A percentile compares a stretch with the other conserved stretches of the same genome.
Conservation (phyloP, 345 rosid genomes). For the Trapa bicornis region DNA sequence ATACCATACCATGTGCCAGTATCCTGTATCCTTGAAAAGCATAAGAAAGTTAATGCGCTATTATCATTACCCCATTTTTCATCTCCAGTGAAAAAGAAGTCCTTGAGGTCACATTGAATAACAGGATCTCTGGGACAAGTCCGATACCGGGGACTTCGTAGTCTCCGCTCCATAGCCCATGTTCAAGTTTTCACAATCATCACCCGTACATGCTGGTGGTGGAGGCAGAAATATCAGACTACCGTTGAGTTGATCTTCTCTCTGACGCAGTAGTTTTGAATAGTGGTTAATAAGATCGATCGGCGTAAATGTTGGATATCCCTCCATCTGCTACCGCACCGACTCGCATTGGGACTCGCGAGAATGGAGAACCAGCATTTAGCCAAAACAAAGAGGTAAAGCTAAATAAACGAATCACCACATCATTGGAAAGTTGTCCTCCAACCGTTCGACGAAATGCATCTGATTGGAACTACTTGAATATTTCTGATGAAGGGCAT, state of each 20-base stretch:
- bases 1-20: no score
- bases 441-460: not conserved
- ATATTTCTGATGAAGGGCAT: not conserved
- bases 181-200: no score
- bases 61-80: no score
- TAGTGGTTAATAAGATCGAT: not conserved
- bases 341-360: not conserved
- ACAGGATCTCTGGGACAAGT: no score
- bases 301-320: conserved; percentile 2
- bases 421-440: not conserved
- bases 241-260: conserved; percentile 1
- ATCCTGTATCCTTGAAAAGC: no score
- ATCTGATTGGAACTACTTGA: not conserved
- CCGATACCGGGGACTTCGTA: no score
- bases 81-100: no score
- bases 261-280: not conserved
- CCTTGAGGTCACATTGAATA: no score
- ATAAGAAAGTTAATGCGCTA: no score
- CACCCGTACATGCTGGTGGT: not conserved
- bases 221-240: not conserved
- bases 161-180: no score
- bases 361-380: not conserved
- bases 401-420: not conserved
- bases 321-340: not conserved
- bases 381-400: no score